Evolutionary conservation across 1,284 basidiomycete genomes (phyloP).

Genomic region (Neonothopanus nambi): DNA sequence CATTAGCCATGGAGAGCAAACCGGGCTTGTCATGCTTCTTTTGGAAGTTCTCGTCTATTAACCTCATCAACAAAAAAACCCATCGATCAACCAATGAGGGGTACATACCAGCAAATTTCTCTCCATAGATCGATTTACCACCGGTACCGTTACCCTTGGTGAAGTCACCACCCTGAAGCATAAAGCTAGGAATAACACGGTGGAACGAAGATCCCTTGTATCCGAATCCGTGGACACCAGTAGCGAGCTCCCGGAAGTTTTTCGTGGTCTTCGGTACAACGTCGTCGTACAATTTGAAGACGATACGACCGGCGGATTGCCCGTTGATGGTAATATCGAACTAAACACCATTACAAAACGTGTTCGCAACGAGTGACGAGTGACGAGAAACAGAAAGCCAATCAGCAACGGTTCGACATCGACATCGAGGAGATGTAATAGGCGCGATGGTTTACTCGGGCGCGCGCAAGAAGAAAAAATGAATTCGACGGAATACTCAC

Average conservation of each 20-base stretch:
- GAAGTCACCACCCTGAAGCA: slow-evolving; percentile 85
- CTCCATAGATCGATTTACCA: slow-evolving; percentile 89
- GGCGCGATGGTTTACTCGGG: too few species aligned
- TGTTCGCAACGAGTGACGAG: too few species aligned
- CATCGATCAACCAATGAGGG: slow-evolving; percentile 2
- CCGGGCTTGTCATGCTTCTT: slow-evolving; percentile 79
- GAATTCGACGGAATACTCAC: slow-evolving; percentile 8
- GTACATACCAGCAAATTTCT: slow-evolving; percentile 66
- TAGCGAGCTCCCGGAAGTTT: slow-evolving; percentile 80
- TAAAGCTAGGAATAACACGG: slow-evolving; percentile 84
- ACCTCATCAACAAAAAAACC: slow-evolving; percentile 2
- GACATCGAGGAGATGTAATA: neutral
- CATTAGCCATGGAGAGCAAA: slow-evolving; percentile 91
- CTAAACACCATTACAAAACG: too few species aligned
- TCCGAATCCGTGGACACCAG: slow-evolving; percentile 76
- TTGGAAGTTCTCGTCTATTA: slow-evolving; percentile 83
- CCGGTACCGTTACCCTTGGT: slow-evolving; percentile 81
- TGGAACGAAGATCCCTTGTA: slow-evolving; percentile 78
- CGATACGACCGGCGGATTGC: slow-evolving; percentile 71
- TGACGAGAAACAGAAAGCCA: too few species aligned
- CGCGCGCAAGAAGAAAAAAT: neutral
- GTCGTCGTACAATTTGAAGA: slow-evolving; percentile 72
- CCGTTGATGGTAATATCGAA: slow-evolving; percentile 82
- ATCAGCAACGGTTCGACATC: too few species aligned
- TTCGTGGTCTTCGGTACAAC: slow-evolving; percentile 72